phyloP scores from a whole-genome alignment of 805 yeast species.

The Candida methanosorbosa region DNA sequence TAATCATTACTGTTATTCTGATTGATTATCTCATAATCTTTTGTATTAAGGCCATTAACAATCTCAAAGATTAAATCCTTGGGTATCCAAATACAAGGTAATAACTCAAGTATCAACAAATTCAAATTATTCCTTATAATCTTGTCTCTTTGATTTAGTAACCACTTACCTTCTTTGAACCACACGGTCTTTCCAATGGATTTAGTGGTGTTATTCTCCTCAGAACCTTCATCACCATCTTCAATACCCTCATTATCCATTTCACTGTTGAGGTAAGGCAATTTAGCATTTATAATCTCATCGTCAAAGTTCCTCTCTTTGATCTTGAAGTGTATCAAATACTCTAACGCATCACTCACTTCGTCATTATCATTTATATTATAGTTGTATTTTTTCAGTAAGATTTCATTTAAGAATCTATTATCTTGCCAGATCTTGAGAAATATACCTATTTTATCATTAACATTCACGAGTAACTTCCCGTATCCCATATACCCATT shows the following conservation, averaged over 20 bases:
- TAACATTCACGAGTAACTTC: constrained; percentile 15
- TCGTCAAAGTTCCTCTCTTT: constrained; percentile 10
- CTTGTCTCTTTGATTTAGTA: constrained; percentile 10
- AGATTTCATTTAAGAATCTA: constrained; percentile 14
- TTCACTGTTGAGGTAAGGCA: background rate
- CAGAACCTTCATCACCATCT: background rate
- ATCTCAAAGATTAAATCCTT: constrained; percentile 13
- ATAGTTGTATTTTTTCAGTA: constrained; percentile 8
- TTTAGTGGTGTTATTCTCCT: background rate
- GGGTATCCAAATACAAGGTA: constrained; percentile 26
- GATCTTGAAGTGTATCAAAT: constrained; percentile 24
- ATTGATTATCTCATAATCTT: background rate
- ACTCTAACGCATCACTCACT: constrained; percentile 9
- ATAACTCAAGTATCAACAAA: constrained; percentile 18
- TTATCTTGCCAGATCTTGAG: constrained; percentile 24
- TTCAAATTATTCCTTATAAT: constrained; percentile 11
- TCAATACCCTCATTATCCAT: background rate
- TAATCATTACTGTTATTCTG: background rate
- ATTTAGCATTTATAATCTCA: background rate
- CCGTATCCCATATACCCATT: constrained; percentile 20
- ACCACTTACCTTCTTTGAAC: constrained; percentile 20
- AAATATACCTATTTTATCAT: constrained; percentile 23
- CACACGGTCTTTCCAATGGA: constrained; percentile 8
- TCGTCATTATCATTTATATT: constrained; percentile 2
- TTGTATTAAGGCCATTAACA: too few species aligned